phyloP scores from a whole-genome alignment of 2,329 filamentous ascomycete genomes.

The Fusarium ramigenum region DNA sequence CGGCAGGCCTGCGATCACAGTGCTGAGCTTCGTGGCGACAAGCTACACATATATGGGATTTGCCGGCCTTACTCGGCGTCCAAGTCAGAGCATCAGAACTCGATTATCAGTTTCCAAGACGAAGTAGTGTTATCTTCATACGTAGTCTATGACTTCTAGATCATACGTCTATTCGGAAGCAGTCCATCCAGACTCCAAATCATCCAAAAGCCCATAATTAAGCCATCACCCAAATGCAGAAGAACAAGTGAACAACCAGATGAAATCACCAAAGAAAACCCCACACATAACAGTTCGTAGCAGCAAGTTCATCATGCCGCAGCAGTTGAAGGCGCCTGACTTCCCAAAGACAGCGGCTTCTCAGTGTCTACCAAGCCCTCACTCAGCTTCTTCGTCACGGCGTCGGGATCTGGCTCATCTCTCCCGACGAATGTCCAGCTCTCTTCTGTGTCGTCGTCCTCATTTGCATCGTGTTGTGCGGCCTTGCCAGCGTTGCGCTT shows the following conservation, averaged over 20 bases:
- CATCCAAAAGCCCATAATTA: constrained; percentile 26
- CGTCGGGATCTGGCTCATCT: constrained; percentile 58
- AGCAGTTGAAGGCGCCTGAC: constrained; percentile 28
- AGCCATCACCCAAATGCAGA: not conserved
- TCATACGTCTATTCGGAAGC: constrained; percentile 28
- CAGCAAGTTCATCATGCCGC: constrained; percentile 12
- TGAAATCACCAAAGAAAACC: not conserved
- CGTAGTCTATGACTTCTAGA: constrained; percentile 40
- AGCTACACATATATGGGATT: not conserved
- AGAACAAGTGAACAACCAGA: not conserved
- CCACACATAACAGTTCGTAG: not conserved
- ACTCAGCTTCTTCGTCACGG: constrained; percentile 53
- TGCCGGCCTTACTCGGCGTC: not conserved
- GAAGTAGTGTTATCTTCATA: not conserved
- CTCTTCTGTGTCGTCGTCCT: constrained; percentile 73
- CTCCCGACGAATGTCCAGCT: constrained; percentile 90
- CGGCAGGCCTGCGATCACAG: too few relatives aligned
- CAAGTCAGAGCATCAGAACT: not conserved
- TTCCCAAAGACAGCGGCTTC: constrained; percentile 38
- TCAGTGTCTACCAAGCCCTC: constrained; percentile 44
- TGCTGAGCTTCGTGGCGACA: not conserved
- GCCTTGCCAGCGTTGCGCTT: constrained; percentile 69
- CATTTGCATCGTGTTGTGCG: constrained; percentile 50
- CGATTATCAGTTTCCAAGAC: not conserved
- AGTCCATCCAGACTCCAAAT: constrained; percentile 12